Evolutionary conservation across 1,139 yeast species (phyloP), one percentile per base, ranked within the genome.

Genomic region (Suhomyces maxii): DNA sequence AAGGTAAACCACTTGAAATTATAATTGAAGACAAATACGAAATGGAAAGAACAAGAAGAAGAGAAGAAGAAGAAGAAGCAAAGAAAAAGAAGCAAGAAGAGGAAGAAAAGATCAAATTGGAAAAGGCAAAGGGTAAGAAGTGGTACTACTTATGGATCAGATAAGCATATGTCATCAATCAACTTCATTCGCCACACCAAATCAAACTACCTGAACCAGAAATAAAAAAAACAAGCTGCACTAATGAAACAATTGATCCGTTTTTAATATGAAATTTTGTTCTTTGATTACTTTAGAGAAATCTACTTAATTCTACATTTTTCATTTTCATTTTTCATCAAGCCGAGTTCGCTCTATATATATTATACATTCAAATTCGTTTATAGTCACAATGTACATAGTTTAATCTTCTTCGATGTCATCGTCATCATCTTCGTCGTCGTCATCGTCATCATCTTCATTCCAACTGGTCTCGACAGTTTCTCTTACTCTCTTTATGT

Each of bases 391-490:
- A 14, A n/a, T 41, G 39, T 37, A 36, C 46, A 36, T 46, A 43
- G 32, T 44, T 46, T 6, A 44, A 38, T 52, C 51, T 31, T 52
- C 59, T 8, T 56, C 66, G 8, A 45, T 47, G 39, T 55, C 53
- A 13, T 77, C 83, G 18, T 82, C 86, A 8, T 80, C 82, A 40
- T 80, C 86, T 18, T 18, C 23, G 2, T 80, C 89, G 8, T 83
- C 91, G 45, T 82, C 84, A 10, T 78, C 83, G 42, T 70, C 68
- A 51, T 79, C 78, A 49, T 80, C 84, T 53, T 80, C 85, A 39
- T 75, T 73, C 96, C 96, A 89, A 56, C 93, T 86, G 53, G 78
- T 84, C 59, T 93, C 99, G 42, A 93, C 99, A 0, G 97, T 89
- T 63, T 90, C 96, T 55, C 95, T 81, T 26, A 93, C 99, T 53